phyloP scores from a whole-genome alignment of 73 alveolate species.

The Durusdinium trenchii region DNA sequence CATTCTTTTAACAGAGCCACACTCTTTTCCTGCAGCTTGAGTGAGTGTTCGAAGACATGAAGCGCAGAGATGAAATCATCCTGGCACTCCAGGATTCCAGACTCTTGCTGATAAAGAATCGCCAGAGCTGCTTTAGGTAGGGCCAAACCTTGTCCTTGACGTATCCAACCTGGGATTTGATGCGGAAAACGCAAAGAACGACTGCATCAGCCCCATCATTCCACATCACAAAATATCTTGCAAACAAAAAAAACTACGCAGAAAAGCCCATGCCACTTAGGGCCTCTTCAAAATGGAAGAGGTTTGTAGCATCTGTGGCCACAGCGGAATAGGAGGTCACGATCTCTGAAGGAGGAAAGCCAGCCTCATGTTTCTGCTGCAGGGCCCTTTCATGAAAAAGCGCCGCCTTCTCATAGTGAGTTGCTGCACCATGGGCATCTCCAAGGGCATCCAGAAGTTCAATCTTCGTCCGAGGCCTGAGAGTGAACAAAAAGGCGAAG shows the following conservation, averaged over 20 bases:
- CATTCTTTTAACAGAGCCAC: too few species aligned
- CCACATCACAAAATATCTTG: too few species aligned
- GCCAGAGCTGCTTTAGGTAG: constrained; percentile 28
- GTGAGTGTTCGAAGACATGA: constrained; percentile 38
- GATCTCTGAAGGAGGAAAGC: not conserved
- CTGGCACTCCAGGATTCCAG: constrained; percentile 23
- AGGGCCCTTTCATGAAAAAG: not conserved
- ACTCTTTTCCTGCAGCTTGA: constrained; percentile 1
- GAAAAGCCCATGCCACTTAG: too few species aligned
- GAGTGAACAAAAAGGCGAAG: too few species aligned
- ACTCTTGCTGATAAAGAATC: constrained; percentile 50
- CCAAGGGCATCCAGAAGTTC: constrained; percentile 42
- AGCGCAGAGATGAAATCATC: constrained; percentile 58
- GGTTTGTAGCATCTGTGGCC: constrained; percentile 53
- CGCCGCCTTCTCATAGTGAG: not conserved
- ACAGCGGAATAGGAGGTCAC: constrained; percentile 42
- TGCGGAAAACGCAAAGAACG: too few species aligned
- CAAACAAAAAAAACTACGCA: too few species aligned
- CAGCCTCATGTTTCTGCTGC: constrained; percentile 17
- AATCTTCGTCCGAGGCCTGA: not conserved
- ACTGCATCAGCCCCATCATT: too few species aligned
- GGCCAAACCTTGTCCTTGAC: constrained; percentile 32
- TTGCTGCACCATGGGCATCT: not conserved
- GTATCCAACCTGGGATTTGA: not conserved
- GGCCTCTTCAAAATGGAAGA: constrained; percentile 50